phyloP scores from a whole-genome alignment of 345 rosid species.

The Arabis hirsuta region DNA sequence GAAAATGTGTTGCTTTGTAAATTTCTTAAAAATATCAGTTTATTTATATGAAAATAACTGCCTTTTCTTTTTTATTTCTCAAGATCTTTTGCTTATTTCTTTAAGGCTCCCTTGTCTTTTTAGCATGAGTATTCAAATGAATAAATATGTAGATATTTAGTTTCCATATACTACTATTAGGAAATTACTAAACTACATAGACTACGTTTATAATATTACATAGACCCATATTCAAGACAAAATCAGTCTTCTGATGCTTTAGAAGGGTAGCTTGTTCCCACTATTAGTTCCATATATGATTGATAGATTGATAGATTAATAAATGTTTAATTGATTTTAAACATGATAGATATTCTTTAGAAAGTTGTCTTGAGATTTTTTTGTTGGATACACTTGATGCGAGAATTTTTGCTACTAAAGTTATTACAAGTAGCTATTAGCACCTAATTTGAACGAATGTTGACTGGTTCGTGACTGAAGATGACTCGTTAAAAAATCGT shows the following conservation, averaged over 20 bases:
- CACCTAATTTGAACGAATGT: slow-evolving; percentile 32
- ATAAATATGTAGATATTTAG: neutral
- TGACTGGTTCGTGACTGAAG: slow-evolving; percentile 35
- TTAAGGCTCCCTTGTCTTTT: neutral
- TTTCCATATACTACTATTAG: neutral
- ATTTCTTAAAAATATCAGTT: neutral
- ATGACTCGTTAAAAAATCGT: slow-evolving; percentile 24
- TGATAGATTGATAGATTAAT: slow-evolving; percentile 15
- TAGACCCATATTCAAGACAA: slow-evolving; percentile 4
- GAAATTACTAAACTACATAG: neutral
- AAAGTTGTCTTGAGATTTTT: slow-evolving; percentile 32
- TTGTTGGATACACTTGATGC: slow-evolving; percentile 25
- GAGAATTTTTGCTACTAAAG: slow-evolving; percentile 27
- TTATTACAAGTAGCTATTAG: slow-evolving; percentile 32
- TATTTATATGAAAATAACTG: neutral
- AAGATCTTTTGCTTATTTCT: neutral
- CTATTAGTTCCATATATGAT: neutral
- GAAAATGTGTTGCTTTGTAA: neutral
- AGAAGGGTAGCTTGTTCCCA: slow-evolving; percentile 27
- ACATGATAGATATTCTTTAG: slow-evolving; percentile 22
- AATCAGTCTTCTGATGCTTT: slow-evolving; percentile 28
- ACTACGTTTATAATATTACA: slow-evolving; percentile 5
- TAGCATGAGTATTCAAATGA: neutral
- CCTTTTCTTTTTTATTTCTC: neutral
- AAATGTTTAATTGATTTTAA: slow-evolving; percentile 8